phyloP scores from a whole-genome alignment of 1,284 basidiomycete species.

The Thelephora terrestris region DNA sequence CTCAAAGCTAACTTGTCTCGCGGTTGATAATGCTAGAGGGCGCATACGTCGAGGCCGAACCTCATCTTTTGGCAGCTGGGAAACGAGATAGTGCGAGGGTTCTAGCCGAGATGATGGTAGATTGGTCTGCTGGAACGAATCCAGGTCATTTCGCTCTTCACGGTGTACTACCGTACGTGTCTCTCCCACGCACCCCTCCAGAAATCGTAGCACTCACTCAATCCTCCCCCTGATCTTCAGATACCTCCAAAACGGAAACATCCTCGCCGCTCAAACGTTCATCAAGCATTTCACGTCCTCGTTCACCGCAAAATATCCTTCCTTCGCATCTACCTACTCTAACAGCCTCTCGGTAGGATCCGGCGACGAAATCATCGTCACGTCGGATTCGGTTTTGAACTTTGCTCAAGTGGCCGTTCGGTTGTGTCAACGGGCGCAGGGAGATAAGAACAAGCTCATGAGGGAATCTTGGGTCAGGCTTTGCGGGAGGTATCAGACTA shows the following conservation, averaged over 20 bases:
- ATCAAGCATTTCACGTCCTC: constrained; percentile 65
- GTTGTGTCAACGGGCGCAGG: constrained; percentile 76
- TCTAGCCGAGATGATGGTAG: constrained; percentile 77
- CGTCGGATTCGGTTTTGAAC: constrained; percentile 67
- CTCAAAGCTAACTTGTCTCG: constrained; percentile 1
- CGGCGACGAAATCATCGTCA: constrained; percentile 61
- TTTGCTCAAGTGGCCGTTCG: constrained; percentile 81
- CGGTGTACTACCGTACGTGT: constrained; percentile 71
- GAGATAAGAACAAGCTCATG: constrained; percentile 59
- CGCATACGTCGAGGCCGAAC: constrained; percentile 63
- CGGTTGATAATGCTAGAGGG: constrained; percentile 47
- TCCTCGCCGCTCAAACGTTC: constrained; percentile 79
- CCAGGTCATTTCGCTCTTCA: constrained; percentile 72
- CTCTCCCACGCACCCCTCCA: constrained; percentile 2
- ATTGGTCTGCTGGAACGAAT: constrained; percentile 53
- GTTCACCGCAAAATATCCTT: constrained; percentile 33
- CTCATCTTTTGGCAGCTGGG: constrained; percentile 73
- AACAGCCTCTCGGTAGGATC: constrained; percentile 10
- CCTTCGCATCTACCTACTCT: constrained; percentile 24
- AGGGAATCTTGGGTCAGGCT: constrained; percentile 77
- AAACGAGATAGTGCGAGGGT: constrained; percentile 79
- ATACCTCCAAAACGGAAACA: constrained; percentile 80
- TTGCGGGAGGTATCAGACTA: constrained; percentile 71
- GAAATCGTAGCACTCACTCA: background rate
- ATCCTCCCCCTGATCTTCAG: constrained; percentile 26